Base-by-base conservation (phyloP, 192 early-diverging fungal genomes). In the Powellomyces hirtus region DNA sequence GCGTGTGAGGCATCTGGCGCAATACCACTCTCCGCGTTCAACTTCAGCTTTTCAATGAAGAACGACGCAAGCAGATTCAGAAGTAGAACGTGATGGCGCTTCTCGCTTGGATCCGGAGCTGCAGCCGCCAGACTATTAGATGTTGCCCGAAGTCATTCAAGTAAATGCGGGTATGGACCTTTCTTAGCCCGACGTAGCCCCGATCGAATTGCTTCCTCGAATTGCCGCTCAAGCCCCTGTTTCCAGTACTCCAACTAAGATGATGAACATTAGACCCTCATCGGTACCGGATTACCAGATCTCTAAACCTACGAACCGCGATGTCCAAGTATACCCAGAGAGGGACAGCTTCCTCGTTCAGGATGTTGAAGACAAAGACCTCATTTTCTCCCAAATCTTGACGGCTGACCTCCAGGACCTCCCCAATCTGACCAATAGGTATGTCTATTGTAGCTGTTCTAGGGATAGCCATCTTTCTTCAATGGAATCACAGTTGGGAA, bases 21-120 rank as follows among this genome's bases (percentile, higher is more conserved):
- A n/a, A n/a, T n/a, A n/a, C n/a, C n/a, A n/a, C n/a, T n/a, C n/a
- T n/a, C n/a, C n/a, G n/a, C n/a, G n/a, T n/a, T 14, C 53, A 16
- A 16, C 26, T 59, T 80, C 80, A 38, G 90, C 89, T 67, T 83
- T 80, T 90, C 84, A 61, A 95, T 89, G 71, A 91, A 81, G 22
- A 90, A 86, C 42, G 85, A 86, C 11, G 92, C 91, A 40, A 94
- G 77, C 6, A 87, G 71, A 38, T 86, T 91, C 18, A 92, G 81
- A 1, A 95, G 77, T 5, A 89, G 89, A 16, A 92, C 16, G 27
- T 59, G 46, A 24, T 66, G 58, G 10, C 40, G 62, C 59, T 51
- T n/a, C 31, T 66, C 45, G 5, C 33, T 26, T 22, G 70, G 24
- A 14, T 38, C 18, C 37, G 18, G 57, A 8, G n/a, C 59, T 57